Conservation (phyloP, 1,139 yeast species). For the Suhomyces bolitotheri region DNA sequence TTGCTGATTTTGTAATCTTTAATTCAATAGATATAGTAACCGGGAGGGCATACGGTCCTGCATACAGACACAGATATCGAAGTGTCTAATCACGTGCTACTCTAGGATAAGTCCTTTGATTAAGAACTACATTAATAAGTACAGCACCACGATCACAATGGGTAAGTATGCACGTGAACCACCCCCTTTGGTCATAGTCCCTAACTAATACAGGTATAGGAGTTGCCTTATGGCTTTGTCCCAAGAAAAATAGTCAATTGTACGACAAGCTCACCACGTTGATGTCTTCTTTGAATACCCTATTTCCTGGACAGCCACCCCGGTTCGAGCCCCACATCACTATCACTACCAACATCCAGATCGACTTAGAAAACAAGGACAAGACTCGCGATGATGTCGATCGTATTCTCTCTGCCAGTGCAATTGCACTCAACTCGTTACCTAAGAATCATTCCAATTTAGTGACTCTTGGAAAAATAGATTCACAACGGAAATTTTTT, state of each 20-base stretch:
- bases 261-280: slow-evolving; percentile 60
- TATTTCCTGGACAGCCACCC: slow-evolving; percentile 69
- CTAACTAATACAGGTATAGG: slow-evolving; percentile 31
- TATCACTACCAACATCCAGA: slow-evolving; percentile 58
- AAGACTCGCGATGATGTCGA: slow-evolving; percentile 57
- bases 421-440: slow-evolving; percentile 58
- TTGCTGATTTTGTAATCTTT: too few species aligned
- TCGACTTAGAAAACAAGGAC: slow-evolving; percentile 37
- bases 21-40: too few species aligned
- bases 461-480: slow-evolving; percentile 40
- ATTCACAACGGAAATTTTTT: slow-evolving; percentile 36
- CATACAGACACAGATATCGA: too few species aligned
- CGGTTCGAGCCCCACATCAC: slow-evolving; percentile 77
- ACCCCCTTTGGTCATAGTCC: neutral
- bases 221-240: slow-evolving; percentile 77
- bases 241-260: slow-evolving; percentile 54
- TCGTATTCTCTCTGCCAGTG: slow-evolving; percentile 61
- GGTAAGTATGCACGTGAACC: slow-evolving; percentile 7
- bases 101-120: neutral
- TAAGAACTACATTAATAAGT: too few species aligned
- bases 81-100: neutral
- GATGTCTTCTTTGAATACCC: slow-evolving; percentile 63
- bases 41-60: too few species aligned
- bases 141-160: slow-evolving; percentile 5
- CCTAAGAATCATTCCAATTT: slow-evolving; percentile 40